Percentiles rank a stretch among this genome's conserved stretches.
Evolutionary conservation across 2,329 filamentous ascomycete genomes (phyloP).

Genomic region (Diaporthe sp.): DNA sequence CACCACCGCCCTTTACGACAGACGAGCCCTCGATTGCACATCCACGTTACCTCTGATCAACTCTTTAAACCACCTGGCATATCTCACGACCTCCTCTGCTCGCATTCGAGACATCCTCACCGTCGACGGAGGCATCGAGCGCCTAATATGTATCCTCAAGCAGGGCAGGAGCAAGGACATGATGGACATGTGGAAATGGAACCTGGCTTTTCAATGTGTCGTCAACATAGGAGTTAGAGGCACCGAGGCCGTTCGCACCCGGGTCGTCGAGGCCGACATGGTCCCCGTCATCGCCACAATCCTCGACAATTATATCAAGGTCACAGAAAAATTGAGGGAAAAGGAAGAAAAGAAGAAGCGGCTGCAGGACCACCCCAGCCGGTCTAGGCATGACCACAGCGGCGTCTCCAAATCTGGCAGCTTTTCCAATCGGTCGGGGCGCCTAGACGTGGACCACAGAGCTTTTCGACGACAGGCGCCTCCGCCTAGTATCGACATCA

Average conservation of each 20-base stretch:
- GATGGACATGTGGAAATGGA: constrained; percentile 99
- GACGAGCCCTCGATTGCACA: constrained; percentile 96
- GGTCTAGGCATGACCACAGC: constrained; percentile 66
- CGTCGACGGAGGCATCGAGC: constrained; percentile 97
- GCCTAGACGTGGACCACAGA: constrained; percentile 71
- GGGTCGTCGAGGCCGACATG: constrained; percentile 98
- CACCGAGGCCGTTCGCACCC: constrained; percentile 92
- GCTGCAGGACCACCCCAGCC: constrained; percentile 65
- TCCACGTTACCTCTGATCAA: constrained; percentile 98
- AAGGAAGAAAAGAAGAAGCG: constrained; percentile 84
- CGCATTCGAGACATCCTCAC: constrained; percentile 98
- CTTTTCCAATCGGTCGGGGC: constrained; percentile 67
- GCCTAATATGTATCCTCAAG: constrained; percentile 97
- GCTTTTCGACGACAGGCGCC: constrained; percentile 82
- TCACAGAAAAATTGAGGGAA: constrained; percentile 91
- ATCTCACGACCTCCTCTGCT: constrained; percentile 97
- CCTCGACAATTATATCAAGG: constrained; percentile 97
- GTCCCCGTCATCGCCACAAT: constrained; percentile 99
- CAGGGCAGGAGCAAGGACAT: constrained; percentile 96
- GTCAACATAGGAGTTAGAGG: constrained; percentile 98
- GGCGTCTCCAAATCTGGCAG: constrained; percentile 64
- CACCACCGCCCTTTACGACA: constrained; percentile 97
- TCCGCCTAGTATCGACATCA: constrained; percentile 87
- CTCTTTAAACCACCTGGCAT: constrained; percentile 98
- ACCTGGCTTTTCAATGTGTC: constrained; percentile 97